Evolutionary conservation across 129 eudicot genomes (phyloP).

Genomic region (Oenanthe sinensis): DNA sequence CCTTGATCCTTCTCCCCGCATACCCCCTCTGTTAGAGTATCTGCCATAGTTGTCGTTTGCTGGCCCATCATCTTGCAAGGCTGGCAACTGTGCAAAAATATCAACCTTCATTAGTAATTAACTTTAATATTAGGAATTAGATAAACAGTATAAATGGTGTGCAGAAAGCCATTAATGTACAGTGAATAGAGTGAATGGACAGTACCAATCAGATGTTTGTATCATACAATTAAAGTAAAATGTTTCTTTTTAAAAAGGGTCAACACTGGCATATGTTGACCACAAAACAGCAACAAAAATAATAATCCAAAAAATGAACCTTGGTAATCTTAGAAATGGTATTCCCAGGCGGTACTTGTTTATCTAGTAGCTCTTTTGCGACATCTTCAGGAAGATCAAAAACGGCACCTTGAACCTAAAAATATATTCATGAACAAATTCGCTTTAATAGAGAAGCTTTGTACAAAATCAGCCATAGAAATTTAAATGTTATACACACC

Average conservation of each 20-base stretch:
- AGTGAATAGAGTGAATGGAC: background rate
- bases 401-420: constrained; percentile 88
- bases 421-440: background rate
- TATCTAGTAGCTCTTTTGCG: constrained; percentile 64
- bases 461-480: background rate
- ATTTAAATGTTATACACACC: constrained; percentile 25
- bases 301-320: constrained; percentile 25
- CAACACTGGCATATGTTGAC: background rate
- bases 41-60: constrained; percentile 74
- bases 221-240: background rate
- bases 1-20: constrained; percentile 57
- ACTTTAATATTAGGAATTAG: background rate
- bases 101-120: constrained; percentile 5
- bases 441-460: background rate
- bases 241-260: background rate
- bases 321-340: constrained; percentile 65
- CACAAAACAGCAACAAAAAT: background rate
- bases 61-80: constrained; percentile 91
- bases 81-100: constrained; percentile 58
- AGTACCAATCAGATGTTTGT: background rate
- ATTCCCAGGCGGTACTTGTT: constrained; percentile 82
- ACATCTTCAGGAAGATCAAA: constrained; percentile 97
- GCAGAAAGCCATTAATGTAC: background rate
- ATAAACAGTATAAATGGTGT: background rate
- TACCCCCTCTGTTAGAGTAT: constrained; percentile 59